Base-by-base conservation (phyloP, 805 yeast species). In the Candida tammaniensis region DNA sequence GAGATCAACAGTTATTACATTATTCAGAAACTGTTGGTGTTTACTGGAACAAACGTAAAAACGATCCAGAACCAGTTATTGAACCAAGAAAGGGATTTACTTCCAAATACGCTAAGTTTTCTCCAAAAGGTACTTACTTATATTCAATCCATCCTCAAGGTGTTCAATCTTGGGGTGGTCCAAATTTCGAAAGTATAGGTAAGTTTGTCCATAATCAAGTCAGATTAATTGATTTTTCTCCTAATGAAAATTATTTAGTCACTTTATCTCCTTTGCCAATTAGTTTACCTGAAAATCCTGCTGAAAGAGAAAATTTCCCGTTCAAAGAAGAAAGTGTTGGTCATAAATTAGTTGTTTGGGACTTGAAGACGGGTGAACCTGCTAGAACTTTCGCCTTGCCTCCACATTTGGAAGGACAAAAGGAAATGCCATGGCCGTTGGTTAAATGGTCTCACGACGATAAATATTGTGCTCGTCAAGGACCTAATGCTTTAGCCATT, bases 151-250 rank as follows among this genome's bases (percentile, higher is more conserved):
- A 91, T 64, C 87, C 87, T 33, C 95, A 86, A 64, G 98, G 98
- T 72, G 80, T 88, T 38, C 94, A 87, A 59, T 76, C 91, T 17
- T 93, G 97, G 95, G 98, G 98, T 56, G 97, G 98, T 42, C 75
- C 76, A 36, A 70, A 76, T 30, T 87, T 87, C 55, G 78, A 74
- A 44, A 74, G 84, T 51, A 68, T 87, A 49, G 78, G 74, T 51
- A 81, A 87, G 62, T 87, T 85, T 55, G 73, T 80, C 42, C 99
- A 93, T 58, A 89, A 86, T 39, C 86, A 86, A 54, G 96, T 88
- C 30, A 77, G 93, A 57, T 76, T 88, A 47, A 74, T 91, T 38
- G 96, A 89, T 59, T 84, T 93, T 53, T 87, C 97, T 29, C 97
- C 98, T 40, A 78, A 78, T 52, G 98, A 93, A 64, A 84, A 80